Evolutionary conservation across 805 yeast species (phyloP).

Genomic region (Nakazawaea holstii): DNA sequence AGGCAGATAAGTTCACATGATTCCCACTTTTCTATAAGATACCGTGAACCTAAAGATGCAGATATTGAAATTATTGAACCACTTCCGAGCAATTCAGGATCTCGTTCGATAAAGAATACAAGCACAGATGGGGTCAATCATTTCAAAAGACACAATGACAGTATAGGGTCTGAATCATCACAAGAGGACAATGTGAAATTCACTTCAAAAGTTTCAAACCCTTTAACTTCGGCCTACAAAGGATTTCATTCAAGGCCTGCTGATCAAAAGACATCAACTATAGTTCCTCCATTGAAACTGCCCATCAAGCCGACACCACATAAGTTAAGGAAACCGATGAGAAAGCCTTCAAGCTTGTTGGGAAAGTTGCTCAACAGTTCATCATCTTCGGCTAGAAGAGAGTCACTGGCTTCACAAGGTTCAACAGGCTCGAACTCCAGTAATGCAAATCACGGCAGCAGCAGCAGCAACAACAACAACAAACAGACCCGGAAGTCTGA

Average conservation of each 20-base stretch:
- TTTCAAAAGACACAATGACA: background rate
- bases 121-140: background rate
- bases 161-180: constrained; percentile 1
- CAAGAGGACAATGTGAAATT: background rate
- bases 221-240: constrained; percentile 22
- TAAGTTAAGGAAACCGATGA: constrained; percentile 20
- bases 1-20: constrained; percentile 1
- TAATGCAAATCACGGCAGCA: background rate
- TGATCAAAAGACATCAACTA: constrained; percentile 15
- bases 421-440: background rate
- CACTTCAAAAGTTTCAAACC: background rate
- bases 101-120: background rate
- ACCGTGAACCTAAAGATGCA: constrained; percentile 1
- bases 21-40: constrained; percentile 4
- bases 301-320: constrained; percentile 43
- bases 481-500: constrained; percentile 2
- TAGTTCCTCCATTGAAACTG: constrained; percentile 41
- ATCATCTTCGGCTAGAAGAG: constrained; percentile 3
- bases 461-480: background rate
- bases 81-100: background rate
- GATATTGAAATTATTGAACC: background rate
- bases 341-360: constrained; percentile 29
- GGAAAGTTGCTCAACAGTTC: constrained; percentile 10
- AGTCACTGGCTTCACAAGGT: constrained; percentile 1
- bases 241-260: constrained; percentile 36